Percentiles rank a stretch among this genome's conserved stretches.
Conservation (phyloP, 208 protist species). For the Crithidia acanthocephali region DNA sequence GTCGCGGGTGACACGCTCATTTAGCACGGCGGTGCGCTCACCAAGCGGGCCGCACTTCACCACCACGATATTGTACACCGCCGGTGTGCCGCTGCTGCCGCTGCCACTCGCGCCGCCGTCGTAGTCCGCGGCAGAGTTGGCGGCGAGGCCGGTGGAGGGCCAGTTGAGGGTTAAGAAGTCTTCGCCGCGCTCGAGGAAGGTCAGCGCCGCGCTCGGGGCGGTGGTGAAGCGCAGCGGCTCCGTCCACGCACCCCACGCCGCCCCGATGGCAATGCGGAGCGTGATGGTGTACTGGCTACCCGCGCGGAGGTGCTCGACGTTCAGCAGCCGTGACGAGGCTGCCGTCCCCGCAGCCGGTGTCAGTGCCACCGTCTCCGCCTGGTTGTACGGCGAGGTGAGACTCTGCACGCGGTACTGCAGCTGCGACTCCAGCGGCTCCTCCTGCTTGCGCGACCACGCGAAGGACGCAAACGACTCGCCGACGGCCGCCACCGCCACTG, state of each 20-base stretch:
- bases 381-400: conserved; percentile 51
- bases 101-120: conserved; percentile 2
- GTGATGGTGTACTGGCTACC: conserved; percentile 73
- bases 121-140: neutral
- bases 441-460: conserved; percentile 60
- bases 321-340: conserved; percentile 41
- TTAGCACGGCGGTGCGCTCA: conserved; percentile 50
- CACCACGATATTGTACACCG: conserved; percentile 56
- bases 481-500: conserved; percentile 46
- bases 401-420: conserved; percentile 76
- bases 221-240: conserved; percentile 70
- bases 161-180: conserved; percentile 84
- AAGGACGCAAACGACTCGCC: conserved; percentile 89
- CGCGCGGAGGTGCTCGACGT: conserved; percentile 67
- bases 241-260: conserved; percentile 90
- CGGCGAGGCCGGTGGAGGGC: conserved; percentile 31
- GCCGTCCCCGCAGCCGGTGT: conserved; percentile 16
- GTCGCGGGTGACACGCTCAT: conserved; percentile 53
- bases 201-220: conserved; percentile 38
- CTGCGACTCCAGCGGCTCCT: conserved; percentile 59
- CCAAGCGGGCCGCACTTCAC: conserved; percentile 42
- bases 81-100: conserved; percentile 7
- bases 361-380: conserved; percentile 44
- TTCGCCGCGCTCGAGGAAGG: conserved; percentile 86
- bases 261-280: conserved; percentile 71